These are phyloP conservation scores for Nematocida homosporus DNA, from an alignment of 371 early-diverging fungal genomes.

Conservation along the genomic window DNA sequence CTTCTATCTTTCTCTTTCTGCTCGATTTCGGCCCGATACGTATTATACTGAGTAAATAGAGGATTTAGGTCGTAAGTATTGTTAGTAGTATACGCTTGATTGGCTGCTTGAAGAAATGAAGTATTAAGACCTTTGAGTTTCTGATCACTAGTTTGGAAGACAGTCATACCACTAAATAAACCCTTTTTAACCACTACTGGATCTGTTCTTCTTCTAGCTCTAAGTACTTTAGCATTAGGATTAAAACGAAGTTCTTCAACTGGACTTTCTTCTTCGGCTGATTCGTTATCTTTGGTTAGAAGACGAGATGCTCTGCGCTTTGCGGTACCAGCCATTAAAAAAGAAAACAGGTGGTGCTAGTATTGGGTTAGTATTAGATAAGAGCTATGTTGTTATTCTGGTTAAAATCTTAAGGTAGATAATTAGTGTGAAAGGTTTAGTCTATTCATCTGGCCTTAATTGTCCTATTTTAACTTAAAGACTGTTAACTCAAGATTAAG, in stretches of 20 bases:
- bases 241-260: conserved; percentile 1
- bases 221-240: conserved; percentile 39
- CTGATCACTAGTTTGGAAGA: conserved; percentile 12
- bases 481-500: no score
- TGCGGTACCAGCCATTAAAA: conserved; percentile 51
- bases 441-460: no score
- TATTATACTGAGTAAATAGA: conserved; percentile 28
- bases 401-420: no score
- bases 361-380: no score
- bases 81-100: conserved; percentile 9
- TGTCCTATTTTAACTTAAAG: no score
- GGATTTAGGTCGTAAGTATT: conserved; percentile 21
- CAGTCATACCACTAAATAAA: neutral
- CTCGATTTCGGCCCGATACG: conserved; percentile 12
- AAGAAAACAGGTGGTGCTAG: no score
- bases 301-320: conserved; percentile 37
- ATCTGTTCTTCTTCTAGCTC: conserved; percentile 47
- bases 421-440: no score
- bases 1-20: neutral
- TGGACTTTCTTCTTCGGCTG: neutral
- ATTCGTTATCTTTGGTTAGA: neutral
- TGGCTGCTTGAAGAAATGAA: conserved; percentile 43
- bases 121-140: conserved; percentile 43
- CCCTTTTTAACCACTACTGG: neutral
- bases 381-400: no score